These are phyloP conservation scores for Thalia dealbata DNA, from an alignment of 176 grass and related monocot species.

Conservation along the genomic window DNA sequence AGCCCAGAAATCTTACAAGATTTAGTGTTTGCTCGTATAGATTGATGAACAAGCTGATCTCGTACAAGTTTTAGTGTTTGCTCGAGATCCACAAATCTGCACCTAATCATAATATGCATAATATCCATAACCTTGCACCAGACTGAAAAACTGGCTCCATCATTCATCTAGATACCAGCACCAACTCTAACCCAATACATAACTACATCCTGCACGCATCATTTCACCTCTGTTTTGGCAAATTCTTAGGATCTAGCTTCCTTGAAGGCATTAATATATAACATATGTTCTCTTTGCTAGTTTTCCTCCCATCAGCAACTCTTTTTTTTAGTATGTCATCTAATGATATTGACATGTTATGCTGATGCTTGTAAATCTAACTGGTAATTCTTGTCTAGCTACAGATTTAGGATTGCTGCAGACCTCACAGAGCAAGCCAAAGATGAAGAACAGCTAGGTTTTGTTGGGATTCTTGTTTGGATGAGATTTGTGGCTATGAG, in stretches of 20 bases:
- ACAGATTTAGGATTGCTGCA: conserved; percentile 87
- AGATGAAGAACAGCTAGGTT: conserved; percentile 51
- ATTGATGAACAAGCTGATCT: conserved; percentile 58
- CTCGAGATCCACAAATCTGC: too few relatives aligned
- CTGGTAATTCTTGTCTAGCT: conserved; percentile 14
- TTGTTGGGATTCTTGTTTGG: conserved; percentile 91
- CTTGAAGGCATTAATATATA: too few relatives aligned
- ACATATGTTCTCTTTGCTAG: neutral
- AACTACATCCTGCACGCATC: too few relatives aligned
- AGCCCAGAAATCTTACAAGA: conserved; percentile 87
- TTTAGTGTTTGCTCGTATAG: too few relatives aligned
- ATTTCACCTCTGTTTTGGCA: too few relatives aligned
- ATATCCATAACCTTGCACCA: too few relatives aligned
- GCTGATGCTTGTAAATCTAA: neutral
- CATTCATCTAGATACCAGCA: too few relatives aligned
- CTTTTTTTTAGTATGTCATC: neutral
- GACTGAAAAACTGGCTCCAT: too few relatives aligned
- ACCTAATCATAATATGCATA: too few relatives aligned
- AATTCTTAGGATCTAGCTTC: too few relatives aligned
- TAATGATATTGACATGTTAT: neutral
- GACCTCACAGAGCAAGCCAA: conserved; percentile 66
- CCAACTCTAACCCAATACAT: too few relatives aligned
- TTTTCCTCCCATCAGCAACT: neutral
- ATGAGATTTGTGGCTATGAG: conserved; percentile 88
- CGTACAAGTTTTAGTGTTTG: too few relatives aligned